Base-by-base conservation (phyloP, 345 rosid species). In the Cardamine occulta region DNA sequence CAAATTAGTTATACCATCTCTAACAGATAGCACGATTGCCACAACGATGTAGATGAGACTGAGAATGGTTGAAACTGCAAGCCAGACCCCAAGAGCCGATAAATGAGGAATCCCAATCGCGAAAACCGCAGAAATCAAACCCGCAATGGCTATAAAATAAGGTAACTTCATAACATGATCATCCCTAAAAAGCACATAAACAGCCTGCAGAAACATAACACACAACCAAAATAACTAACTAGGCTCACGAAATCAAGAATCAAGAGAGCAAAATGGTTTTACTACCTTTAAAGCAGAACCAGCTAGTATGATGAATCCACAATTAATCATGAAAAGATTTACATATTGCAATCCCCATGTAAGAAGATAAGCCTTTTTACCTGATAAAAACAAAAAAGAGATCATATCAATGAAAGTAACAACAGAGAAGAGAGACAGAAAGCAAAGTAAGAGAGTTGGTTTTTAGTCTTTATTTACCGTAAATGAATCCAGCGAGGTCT, bases 31-130 rank as follows among this genome's bases (percentile, higher is more conserved):
- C 64, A 79, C 82, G 32, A 88, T 72, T 21, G 91, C 93, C 19
- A 86, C 78, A 44, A 84, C 42, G 34, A 90, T 85, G 35, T 88
- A 92, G 28, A 92, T 79, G 60, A 87, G 78, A 31, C 87, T 85
- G 57, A 92, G 84, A 64, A 92, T 31, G 12, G 99, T 85, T 2
- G 99, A 95, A 73, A 93, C 80, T 37, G 86, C 98, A n/a, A 95
- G 81, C 98, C 97, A 95, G 52, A 86, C 11, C 66, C 98, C 82
- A 31, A 95, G 84, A 63, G 97, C 89, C 0, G 98, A 95, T 65
- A 92, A 80, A 84, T 90, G 91, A 63, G 99, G 98, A 69, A 85
- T 87, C 45, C 89, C 84, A 14, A 95, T 84, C 15, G 97, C 99
- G 69, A 95, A 95, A 70, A 86, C 18, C 28, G 68, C 78, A 74